A percentile compares a stretch with the other conserved stretches of the same genome.
Conservation (phyloP, 805 yeast genomes). For the Ogataea nakhonphanomensis region DNA sequence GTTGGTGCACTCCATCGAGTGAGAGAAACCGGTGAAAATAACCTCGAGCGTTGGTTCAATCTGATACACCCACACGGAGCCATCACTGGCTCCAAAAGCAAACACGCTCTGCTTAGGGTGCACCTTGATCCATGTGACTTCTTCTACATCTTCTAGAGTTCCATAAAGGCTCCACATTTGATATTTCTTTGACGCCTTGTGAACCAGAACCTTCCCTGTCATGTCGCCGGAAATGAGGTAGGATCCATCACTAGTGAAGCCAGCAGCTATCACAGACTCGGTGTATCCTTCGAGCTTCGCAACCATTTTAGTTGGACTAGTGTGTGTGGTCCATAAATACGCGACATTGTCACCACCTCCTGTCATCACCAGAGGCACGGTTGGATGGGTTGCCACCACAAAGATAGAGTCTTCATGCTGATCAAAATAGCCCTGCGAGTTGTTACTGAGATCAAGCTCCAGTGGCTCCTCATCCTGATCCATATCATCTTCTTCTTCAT, state of each 20-base stretch:
- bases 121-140: conserved; percentile 74
- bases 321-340: conserved; percentile 88
- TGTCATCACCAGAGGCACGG: conserved; percentile 76
- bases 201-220: conserved; percentile 81
- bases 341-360: conserved; percentile 96
- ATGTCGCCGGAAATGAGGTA: conserved; percentile 88
- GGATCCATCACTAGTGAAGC: conserved; percentile 78
- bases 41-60: conserved; percentile 63
- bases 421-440: conserved; percentile 87
- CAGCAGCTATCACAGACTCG: conserved; percentile 84
- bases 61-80: conserved; percentile 91
- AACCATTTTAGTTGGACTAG: conserved; percentile 77
- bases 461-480: conserved; percentile 47
- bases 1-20: conserved; percentile 73
- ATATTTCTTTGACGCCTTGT: conserved; percentile 69
- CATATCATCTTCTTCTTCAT: conserved; percentile 37
- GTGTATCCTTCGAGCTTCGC: conserved; percentile 76
- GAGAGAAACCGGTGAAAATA: conserved; percentile 76
- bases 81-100: conserved; percentile 91
- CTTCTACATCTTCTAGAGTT: conserved; percentile 83
- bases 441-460: conserved; percentile 85
- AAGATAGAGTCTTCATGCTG: conserved; percentile 85
- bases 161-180: conserved; percentile 75
- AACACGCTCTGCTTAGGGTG: conserved; percentile 77
- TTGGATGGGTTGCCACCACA: conserved; percentile 78